Evolutionary conservation across 2,329 filamentous ascomycete genomes (phyloP), one percentile per base, ranked within the genome.

Genomic region (Pochonia chlamydosporia): DNA sequence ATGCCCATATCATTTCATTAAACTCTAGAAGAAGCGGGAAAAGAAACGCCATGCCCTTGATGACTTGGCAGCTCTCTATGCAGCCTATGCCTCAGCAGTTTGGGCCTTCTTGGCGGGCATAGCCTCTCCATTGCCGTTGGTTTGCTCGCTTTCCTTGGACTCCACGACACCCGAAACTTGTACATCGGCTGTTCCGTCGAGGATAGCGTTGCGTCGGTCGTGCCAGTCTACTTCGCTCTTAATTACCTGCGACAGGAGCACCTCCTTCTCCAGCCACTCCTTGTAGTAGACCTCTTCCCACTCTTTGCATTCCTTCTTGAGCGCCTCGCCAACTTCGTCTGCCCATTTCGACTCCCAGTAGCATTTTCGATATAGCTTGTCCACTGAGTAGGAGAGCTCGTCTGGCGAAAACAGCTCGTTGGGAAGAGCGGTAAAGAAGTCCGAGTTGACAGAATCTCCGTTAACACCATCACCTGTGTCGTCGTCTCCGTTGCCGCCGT

Each of bases 241-340:
- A 55, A 89, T 75, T 26, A 85, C 76, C 59, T 89, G 87, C 48
- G 88, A 80, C n/a, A 93, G 66, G 16, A 92, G 65, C 25, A 88
- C 75, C 65, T 93, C 87, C 65, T 92, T 92, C 65, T 87, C 82
- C 13, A 81, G 70, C 88, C 88, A 93, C 61, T 89, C 86, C 52
- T 81, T 75, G 62, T 80, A 80, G 64, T 85, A 83, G 11, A 74
- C 59, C 30, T 79, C 78, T 63, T 92, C 86, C 63, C 85, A 76
- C 37, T 71, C 69, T 53, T 83, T 81, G 54, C 82, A 81, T 62
- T 90, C 83, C 46, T 71, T 72, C 56, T 76, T 77, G 43, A 93
- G 70, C 33, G 72, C 65, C 44, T 86, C 81, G 48, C 74, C 72
- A 44, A 91, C 84, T 50, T 81, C 76, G 54, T 83, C 77, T 1